These are phyloP conservation scores for Eimeria zaria DNA, from an alignment of 169 alveolate genomes.

Conservation along the genomic window DNA sequence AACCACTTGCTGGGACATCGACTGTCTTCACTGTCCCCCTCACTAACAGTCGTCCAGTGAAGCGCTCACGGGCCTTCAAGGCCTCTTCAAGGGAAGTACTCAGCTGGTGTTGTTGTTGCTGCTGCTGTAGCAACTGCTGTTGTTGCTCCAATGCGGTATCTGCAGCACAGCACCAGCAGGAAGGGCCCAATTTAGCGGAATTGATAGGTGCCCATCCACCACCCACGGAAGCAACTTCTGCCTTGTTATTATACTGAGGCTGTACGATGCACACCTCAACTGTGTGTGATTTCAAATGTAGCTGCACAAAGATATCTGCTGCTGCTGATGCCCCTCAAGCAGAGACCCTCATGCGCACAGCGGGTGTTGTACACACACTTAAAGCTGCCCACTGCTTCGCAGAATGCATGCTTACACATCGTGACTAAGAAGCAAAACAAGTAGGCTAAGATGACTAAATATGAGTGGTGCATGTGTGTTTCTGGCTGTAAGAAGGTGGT, in stretches of 20 bases:
- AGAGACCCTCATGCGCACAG: background rate
- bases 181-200: background rate
- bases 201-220: background rate
- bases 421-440: background rate
- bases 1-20: constrained; percentile 38
- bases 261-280: background rate
- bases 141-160: background rate
- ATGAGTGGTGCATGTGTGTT: too few species aligned
- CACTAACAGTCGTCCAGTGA: background rate
- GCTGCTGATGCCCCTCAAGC: background rate
- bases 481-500: too few species aligned
- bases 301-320: background rate
- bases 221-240: background rate
- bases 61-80: constrained; percentile 49
- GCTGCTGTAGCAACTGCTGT: too few species aligned
- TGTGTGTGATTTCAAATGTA: too few species aligned
- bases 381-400: background rate
- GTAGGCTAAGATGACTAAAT: background rate
- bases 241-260: background rate
- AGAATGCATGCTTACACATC: background rate
- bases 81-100: constrained; percentile 4
- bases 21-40: constrained; percentile 43
- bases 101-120: background rate
- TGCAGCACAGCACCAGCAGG: background rate
- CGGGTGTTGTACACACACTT: background rate